Conservation (phyloP, 2,329 filamentous ascomycete genomes). For the Curvularia verruculosa region DNA sequence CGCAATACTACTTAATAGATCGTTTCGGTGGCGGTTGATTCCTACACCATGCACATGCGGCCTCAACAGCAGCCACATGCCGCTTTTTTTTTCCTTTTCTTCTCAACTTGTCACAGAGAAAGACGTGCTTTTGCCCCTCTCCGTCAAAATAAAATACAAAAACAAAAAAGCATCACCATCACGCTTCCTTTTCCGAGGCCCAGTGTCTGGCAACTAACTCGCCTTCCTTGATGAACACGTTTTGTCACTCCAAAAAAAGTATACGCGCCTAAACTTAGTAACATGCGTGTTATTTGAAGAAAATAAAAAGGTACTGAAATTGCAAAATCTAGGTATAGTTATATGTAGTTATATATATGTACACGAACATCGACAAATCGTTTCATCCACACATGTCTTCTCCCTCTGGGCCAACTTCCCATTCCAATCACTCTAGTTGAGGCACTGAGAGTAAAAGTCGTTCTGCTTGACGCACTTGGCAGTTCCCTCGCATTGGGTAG, state of each 20-base stretch:
- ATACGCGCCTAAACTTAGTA: neutral
- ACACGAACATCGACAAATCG: conserved; percentile 15
- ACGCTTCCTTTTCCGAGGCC: neutral
- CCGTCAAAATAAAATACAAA: neutral
- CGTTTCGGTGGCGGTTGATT: neutral
- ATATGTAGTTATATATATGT: conserved; percentile 6
- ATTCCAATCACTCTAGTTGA: conserved; percentile 1
- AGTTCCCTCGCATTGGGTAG: conserved; percentile 47
- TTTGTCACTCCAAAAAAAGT: neutral
- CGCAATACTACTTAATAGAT: neutral
- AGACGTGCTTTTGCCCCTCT: neutral
- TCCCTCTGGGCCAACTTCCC: neutral
- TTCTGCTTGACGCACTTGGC: conserved; percentile 46
- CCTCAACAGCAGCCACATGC: neutral
- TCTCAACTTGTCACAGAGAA: neutral
- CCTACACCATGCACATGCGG: neutral
- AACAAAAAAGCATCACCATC: neutral
- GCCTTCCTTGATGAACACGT: neutral
- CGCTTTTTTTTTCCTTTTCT: conserved; percentile 2
- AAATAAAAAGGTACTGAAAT: conserved; percentile 4
- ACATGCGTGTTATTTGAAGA: no score
- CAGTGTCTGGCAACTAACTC: neutral
- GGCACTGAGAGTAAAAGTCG: conserved; percentile 53
- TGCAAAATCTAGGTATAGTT: conserved; percentile 9
- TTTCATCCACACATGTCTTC: neutral